phyloP scores from a whole-genome alignment of 768 basidiomycete genomes.

The Lentinus tigrinus region DNA sequence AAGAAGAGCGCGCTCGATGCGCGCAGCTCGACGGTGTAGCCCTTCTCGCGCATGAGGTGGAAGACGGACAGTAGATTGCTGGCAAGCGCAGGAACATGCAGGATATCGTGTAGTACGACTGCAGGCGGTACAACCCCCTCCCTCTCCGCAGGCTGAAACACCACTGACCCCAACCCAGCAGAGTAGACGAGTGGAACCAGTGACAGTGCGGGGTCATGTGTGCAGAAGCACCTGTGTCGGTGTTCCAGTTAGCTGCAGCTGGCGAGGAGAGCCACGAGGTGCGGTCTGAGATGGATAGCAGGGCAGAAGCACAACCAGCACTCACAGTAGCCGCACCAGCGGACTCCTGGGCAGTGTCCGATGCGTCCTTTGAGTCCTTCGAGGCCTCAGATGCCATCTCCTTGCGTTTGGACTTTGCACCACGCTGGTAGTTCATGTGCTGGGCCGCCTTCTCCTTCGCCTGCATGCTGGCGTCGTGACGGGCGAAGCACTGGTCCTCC shows the following conservation, averaged over 20 bases:
- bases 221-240: too few relatives aligned
- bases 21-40: background rate
- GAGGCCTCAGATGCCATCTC: background rate
- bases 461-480: background rate
- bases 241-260: too few relatives aligned
- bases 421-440: background rate
- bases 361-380: background rate
- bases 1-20: background rate
- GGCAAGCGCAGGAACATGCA: too few relatives aligned
- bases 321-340: background rate
- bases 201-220: too few relatives aligned
- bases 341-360: background rate
- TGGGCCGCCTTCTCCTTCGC: conserved; percentile 1
- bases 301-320: conserved; percentile 5
- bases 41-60: too few relatives aligned
- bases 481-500: conserved; percentile 11
- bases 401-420: background rate
- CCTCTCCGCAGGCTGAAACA: too few relatives aligned
- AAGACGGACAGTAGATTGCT: too few relatives aligned
- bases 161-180: too few relatives aligned
- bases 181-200: too few relatives aligned
- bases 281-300: background rate
- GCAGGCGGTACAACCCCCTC: too few relatives aligned
- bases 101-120: too few relatives aligned
- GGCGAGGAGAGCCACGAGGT: too few relatives aligned